Conservation (phyloP, 1,284 basidiomycete genomes). For the Apiotrichum laibachii region DNA sequence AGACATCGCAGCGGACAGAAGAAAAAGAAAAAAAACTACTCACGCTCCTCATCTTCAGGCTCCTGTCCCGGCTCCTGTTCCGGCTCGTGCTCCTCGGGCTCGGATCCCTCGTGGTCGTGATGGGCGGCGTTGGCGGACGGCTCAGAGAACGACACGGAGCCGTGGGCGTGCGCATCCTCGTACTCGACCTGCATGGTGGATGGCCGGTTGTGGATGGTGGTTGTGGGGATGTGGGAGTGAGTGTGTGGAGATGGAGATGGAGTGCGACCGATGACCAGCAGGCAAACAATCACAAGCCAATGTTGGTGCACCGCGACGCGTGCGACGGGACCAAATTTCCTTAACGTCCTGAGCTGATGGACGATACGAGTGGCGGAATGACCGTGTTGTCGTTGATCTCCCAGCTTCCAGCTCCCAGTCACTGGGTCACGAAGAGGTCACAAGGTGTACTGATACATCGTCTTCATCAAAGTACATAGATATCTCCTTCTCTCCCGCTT, state of each 20-base stretch:
- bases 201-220: background rate
- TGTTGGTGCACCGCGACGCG: background rate
- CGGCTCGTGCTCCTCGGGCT: constrained; percentile 5
- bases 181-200: constrained; percentile 23
- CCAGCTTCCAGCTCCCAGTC: no score
- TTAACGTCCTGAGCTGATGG: no score
- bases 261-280: background rate
- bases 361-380: no score
- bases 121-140: background rate
- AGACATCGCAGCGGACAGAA: background rate
- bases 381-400: no score
- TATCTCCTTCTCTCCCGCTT: no score
- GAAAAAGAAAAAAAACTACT: background rate
- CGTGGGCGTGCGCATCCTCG: constrained; percentile 10
- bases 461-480: no score
- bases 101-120: background rate
- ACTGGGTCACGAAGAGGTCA: no score
- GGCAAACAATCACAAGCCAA: no score
- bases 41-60: background rate
- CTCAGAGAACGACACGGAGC: background rate
- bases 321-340: background rate
- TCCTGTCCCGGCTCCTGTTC: no score
- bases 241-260: background rate
- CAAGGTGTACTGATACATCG: no score
- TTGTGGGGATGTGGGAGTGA: no score